These are phyloP conservation scores for Trichoderma hamatum DNA, from an alignment of 2,329 filamentous ascomycete genomes.

Conservation along the genomic window DNA sequence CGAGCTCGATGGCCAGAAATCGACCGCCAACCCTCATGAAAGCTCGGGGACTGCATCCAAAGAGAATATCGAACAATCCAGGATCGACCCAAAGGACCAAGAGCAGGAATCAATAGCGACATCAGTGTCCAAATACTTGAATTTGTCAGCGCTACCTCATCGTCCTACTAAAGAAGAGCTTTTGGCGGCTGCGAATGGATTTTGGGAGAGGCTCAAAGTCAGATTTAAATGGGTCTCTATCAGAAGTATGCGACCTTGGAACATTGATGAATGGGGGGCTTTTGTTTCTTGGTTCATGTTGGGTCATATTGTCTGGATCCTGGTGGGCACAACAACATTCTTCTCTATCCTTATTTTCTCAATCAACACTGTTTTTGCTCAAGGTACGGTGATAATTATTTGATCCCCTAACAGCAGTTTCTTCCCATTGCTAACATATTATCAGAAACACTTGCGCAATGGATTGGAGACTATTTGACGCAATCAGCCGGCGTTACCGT, in stretches of 20 bases:
- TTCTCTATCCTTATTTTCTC: constrained; percentile 88
- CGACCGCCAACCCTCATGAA: not conserved
- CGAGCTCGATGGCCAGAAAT: not conserved
- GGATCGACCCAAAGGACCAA: not conserved
- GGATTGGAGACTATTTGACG: constrained; percentile 94
- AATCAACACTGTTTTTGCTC: constrained; percentile 95
- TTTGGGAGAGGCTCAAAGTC: constrained; percentile 86
- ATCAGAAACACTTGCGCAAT: constrained; percentile 86
- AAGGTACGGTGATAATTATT: constrained; percentile 59
- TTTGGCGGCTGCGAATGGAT: constrained; percentile 85
- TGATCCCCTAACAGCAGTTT: not conserved
- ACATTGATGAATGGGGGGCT: constrained; percentile 92
- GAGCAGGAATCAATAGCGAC: constrained; percentile 49
- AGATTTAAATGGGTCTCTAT: constrained; percentile 99
- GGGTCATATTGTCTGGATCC: constrained; percentile 90
- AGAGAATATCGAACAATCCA: not conserved
- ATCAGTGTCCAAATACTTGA: constrained; percentile 62
- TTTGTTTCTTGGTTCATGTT: constrained; percentile 93
- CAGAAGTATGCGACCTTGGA: constrained; percentile 89
- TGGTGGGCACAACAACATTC: constrained; percentile 97
- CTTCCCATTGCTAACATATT: constrained; percentile 29
- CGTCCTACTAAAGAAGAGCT: constrained; percentile 92
- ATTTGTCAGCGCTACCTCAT: constrained; percentile 73
- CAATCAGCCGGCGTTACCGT: constrained; percentile 91
- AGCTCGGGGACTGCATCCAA: not conserved